phyloP scores from a whole-genome alignment of 164 flowering plant genomes.

The Nelumbo lutea region DNA sequence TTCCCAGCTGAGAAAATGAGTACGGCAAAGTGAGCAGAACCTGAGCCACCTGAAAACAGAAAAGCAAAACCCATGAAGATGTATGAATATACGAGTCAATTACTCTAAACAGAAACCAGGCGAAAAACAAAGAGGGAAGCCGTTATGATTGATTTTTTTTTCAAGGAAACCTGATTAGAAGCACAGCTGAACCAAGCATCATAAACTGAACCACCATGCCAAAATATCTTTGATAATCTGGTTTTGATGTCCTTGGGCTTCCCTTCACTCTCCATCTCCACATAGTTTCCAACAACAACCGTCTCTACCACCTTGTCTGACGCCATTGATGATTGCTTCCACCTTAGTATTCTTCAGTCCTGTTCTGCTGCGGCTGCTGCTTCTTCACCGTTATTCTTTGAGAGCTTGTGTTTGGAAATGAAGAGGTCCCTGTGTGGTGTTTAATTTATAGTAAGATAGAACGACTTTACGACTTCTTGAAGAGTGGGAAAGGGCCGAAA shows the following conservation, averaged over 20 bases:
- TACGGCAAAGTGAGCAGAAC: constrained; percentile 84
- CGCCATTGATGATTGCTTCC: constrained; percentile 25
- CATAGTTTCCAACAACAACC: constrained; percentile 77
- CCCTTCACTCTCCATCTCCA: constrained; percentile 86
- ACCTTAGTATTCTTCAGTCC: not conserved
- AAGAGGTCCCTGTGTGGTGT: constrained; percentile 15
- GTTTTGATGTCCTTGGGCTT: constrained; percentile 46
- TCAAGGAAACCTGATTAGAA: constrained; percentile 76
- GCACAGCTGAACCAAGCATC: constrained; percentile 99
- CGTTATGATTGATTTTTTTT: too few relatives aligned
- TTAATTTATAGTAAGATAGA: constrained; percentile 34
- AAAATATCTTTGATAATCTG: constrained; percentile 59
- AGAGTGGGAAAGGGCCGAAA: constrained; percentile 11
- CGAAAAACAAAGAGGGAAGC: not conserved
- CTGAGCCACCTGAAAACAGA: constrained; percentile 75
- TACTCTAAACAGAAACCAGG: not conserved
- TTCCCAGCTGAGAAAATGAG: constrained; percentile 93
- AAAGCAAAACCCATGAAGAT: constrained; percentile 2
- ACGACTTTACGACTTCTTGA: constrained; percentile 12
- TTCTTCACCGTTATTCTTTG: not conserved
- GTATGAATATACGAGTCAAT: not conserved
- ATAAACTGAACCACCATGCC: constrained; percentile 98
- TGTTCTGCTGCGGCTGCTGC: not conserved
- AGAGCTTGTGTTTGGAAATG: constrained; percentile 5
- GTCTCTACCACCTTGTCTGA: constrained; percentile 76